Base-by-base conservation (phyloP, 2,329 filamentous ascomycete species). In the Fusarium tanahbumbuense region DNA sequence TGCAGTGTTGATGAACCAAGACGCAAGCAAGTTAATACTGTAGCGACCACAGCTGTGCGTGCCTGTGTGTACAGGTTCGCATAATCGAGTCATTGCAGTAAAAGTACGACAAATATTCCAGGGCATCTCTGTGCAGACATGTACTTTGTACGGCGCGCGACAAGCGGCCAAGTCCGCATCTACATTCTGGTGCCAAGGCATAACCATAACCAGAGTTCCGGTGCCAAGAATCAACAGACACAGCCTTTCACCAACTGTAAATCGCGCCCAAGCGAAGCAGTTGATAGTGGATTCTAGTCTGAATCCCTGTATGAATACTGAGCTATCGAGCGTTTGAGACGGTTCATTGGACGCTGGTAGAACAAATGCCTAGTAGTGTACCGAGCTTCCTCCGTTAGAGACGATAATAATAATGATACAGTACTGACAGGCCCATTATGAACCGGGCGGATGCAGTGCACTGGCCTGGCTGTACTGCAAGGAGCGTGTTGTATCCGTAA, bases 281-380 rank as follows among this genome's bases (percentile, higher is more conserved):
- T 70, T 57, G 53, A 69, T 56, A 65, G 67, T 67, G 71, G 70
- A 48, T 47, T 59, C 57, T 62, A 34, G 61, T 54, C 62, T 64
- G 47, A 40, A 62, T 57, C 67, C 67, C 66, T 37, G 57, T 25
- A 20, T 22, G 32, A n/a, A 52, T 47, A 28, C 23, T 34, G 15
- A 62, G 41, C 62, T 66, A 71, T 57, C 49, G 50, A 48, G 56
- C 61, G 68, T 73, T 53, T 58, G 53, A 48, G 64, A 72, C 68
- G 68, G 70, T 69, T 72, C 49, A 68, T 69, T 75, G 69, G 71
- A 58, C 32, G 37, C 49, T 52, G 56, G 27, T 63, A 32, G 45
- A 50, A 40, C 50, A 54, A 34, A 42, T 52, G 12, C 30, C 45
- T 41, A 5, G 16, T 32, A 42, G 56, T 18, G 37, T 55, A 64